A percentile compares a stretch with the other conserved stretches of the same genome.
Conservation (phyloP, 306 rosid genomes). For the Quercus alba region DNA sequence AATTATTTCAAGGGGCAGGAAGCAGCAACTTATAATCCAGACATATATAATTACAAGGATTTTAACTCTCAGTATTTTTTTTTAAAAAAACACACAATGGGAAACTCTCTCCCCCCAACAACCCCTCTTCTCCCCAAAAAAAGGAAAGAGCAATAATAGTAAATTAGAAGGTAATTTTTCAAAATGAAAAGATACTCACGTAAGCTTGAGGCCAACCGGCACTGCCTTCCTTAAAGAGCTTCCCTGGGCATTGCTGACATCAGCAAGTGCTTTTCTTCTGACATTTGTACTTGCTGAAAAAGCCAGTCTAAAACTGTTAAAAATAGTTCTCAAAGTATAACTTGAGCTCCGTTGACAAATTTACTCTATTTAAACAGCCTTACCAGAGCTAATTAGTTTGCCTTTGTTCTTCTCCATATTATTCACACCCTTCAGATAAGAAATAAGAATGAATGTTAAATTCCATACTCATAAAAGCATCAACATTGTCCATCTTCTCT, state of each 20-base stretch:
- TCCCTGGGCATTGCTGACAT: slow-evolving; percentile 63
- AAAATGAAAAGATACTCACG: slow-evolving; percentile 48
- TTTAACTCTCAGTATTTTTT: too few species aligned
- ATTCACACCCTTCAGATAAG: slow-evolving; percentile 36
- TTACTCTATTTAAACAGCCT: slow-evolving; percentile 2
- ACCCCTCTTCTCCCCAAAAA: too few species aligned
- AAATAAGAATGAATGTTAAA: slow-evolving; percentile 19
- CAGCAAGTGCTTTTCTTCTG: slow-evolving; percentile 68
- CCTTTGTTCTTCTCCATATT: slow-evolving; percentile 42
- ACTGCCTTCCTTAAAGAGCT: slow-evolving; percentile 33
- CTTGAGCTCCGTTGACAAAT: not conserved
- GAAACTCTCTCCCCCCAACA: too few species aligned
- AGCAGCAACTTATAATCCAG: not conserved
- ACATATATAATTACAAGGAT: not conserved
- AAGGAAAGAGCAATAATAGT: slow-evolving; percentile 1
- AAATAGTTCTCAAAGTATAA: not conserved
- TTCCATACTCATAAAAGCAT: not conserved
- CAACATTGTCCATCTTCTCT: slow-evolving; percentile 8
- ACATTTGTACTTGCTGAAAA: slow-evolving; percentile 36
- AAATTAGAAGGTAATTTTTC: not conserved
- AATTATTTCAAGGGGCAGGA: not conserved
- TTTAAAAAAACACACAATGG: too few species aligned
- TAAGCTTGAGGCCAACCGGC: slow-evolving; percentile 41
- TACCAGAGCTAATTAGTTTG: slow-evolving; percentile 47
- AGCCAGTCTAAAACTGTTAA: slow-evolving; percentile 9